Percentiles rank a stretch among this genome's conserved stretches.
Evolutionary conservation across 2,329 filamentous ascomycete genomes (phyloP).

Genomic region (Penicillium digitatum): DNA sequence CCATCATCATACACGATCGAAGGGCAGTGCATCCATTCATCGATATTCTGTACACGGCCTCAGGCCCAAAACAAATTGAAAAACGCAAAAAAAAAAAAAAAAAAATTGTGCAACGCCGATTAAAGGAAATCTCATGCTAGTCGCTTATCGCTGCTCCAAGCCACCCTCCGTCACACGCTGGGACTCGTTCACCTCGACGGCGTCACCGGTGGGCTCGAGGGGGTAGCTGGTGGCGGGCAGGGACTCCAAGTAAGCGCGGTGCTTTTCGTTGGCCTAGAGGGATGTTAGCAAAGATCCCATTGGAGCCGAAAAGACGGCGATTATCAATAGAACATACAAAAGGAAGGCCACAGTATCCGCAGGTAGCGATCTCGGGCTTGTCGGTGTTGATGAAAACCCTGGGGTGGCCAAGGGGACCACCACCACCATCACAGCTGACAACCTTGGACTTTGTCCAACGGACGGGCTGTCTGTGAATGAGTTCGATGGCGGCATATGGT

Average conservation of each 20-base stretch:
- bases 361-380: conserved; percentile 87
- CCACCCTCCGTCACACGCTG: conserved; percentile 58
- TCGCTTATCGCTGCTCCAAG: conserved; percentile 56
- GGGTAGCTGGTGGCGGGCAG: conserved; percentile 78
- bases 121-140: conserved; percentile 31
- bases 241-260: conserved; percentile 78
- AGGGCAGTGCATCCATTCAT: conserved; percentile 30
- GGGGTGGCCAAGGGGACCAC: conserved; percentile 84
- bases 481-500: conserved; percentile 83
- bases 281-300: not conserved
- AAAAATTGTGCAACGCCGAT: conserved; percentile 38
- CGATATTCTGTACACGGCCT: conserved; percentile 38
- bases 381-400: conserved; percentile 96
- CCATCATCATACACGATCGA: conserved; percentile 11
- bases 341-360: conserved; percentile 89
- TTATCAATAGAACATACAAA: conserved; percentile 61
- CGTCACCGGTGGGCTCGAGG: conserved; percentile 58
- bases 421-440: conserved; percentile 87
- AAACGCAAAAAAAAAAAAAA: too few relatives aligned
- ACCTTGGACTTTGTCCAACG: conserved; percentile 79
- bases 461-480: conserved; percentile 94
- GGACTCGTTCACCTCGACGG: conserved; percentile 56
- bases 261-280: conserved; percentile 77
- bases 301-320: not conserved
- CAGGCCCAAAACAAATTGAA: conserved; percentile 27